Base-by-base conservation (phyloP, 179 eudicot genomes). In the Carnegiea gigantea region DNA sequence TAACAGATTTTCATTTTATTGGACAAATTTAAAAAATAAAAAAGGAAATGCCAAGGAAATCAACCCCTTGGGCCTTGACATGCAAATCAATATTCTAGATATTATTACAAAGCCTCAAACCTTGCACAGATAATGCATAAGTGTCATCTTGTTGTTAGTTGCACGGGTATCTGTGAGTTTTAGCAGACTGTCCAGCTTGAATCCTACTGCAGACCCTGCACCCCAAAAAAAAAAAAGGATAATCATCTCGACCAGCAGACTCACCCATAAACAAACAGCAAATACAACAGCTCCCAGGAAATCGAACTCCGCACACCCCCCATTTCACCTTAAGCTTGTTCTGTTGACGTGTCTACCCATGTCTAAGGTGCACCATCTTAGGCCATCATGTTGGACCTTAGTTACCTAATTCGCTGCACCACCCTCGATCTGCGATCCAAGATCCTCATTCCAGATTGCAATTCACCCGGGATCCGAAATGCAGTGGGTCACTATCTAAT, bases 71-170 rank as follows among this genome's bases (percentile, higher is more conserved):
- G 8, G 10, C 18, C 33, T 24, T 65, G 71, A 28, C 15, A 26
- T 10, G 71, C 71, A 65, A 26, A 36, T 28, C 15, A 26, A 65
- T n/a, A 60, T 60, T 60, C 9, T n/a, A 65, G 33, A 33, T 12
- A 70, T 33, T 12, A 70, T 33, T 30, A 70, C n/a, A 5, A 70
- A 70, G 46, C n/a, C 33, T 13, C 44, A 15, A 87, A 95, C 98
- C 93, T 95, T 95, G 86, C 97, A 95, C 70, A 95, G 93, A 89
- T 95, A 95, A 87, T 95, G 92, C 97, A 95, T 93, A 71, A 95
- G 92, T 71, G 98, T 95, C 98, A 92, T 95, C 84, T 88, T 95
- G 84, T 89, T 92, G 89, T 93, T 93, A 77, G 91, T 83, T 21
- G 98, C 95, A 80, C 98, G 98, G 49, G 93, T 95, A 70, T 95